Percentiles rank a stretch among this genome's conserved stretches.
Evolutionary conservation across 495 filamentous ascomycete species (phyloP).

Genomic region (Neurospora sp.): DNA sequence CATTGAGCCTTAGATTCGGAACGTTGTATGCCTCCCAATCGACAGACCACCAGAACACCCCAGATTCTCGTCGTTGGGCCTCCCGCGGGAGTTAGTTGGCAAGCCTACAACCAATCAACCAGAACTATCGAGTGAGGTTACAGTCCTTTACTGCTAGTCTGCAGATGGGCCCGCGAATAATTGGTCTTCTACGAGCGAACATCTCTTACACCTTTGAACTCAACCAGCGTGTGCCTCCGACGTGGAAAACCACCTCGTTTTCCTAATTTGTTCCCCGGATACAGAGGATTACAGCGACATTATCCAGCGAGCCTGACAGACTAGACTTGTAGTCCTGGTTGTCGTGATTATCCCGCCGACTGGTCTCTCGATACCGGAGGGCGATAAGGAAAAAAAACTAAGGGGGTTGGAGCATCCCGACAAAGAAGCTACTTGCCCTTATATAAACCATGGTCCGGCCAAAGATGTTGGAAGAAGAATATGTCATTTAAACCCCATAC

Average conservation of each 20-base stretch:
- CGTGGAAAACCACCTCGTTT: neutral
- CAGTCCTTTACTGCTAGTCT: neutral
- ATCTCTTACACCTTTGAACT: neutral
- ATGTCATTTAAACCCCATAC: neutral
- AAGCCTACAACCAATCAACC: neutral
- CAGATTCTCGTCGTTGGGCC: neutral
- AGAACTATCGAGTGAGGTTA: neutral
- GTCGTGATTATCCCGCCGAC: neutral
- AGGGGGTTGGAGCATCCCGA: neutral
- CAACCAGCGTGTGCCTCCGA: neutral
- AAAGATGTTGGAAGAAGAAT: neutral
- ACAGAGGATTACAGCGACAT: neutral
- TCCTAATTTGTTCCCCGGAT: neutral
- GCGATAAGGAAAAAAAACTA: neutral
- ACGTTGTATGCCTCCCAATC: neutral
- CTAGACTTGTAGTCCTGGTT: neutral
- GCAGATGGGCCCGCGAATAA: neutral
- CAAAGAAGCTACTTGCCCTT: neutral
- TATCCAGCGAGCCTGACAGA: neutral
- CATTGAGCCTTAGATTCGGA: neutral
- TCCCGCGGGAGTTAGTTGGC: neutral
- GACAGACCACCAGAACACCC: neutral
- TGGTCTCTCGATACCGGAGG: neutral
- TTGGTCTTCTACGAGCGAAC: neutral
- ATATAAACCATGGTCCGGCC: neutral